A percentile compares a stretch with the other conserved stretches of the same genome.
These are phyloP conservation scores for Paecilomyces niveus DNA, from an alignment of 2,329 filamentous ascomycete species.

Conservation along the genomic window DNA sequence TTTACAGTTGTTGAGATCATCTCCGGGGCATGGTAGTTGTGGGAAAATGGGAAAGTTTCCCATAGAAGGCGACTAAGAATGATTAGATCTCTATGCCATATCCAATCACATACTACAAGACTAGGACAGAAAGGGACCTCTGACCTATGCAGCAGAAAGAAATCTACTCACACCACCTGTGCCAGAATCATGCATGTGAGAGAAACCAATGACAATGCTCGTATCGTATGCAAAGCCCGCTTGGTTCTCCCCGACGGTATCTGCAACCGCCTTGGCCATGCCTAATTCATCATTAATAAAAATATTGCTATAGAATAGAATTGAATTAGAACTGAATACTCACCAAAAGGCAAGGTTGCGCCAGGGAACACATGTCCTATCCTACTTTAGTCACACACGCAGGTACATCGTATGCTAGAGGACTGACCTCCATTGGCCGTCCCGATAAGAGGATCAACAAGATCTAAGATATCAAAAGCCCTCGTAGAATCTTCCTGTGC, in stretches of 20 bases:
- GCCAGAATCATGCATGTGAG: constrained; percentile 47
- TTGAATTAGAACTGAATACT: no score
- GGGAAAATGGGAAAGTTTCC: constrained; percentile 70
- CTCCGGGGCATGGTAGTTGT: constrained; percentile 53
- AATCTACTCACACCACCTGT: constrained; percentile 37
- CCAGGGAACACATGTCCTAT: constrained; percentile 52
- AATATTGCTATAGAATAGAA: neutral
- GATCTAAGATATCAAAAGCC: constrained; percentile 21
- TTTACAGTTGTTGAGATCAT: constrained; percentile 56
- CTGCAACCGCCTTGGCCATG: constrained; percentile 51
- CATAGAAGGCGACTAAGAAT: constrained; percentile 48
- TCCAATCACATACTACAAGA: constrained; percentile 2
- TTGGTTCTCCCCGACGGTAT: constrained; percentile 48
- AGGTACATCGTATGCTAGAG: neutral
- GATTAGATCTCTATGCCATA: constrained; percentile 1
- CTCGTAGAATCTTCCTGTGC: neutral
- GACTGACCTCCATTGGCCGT: constrained; percentile 42
- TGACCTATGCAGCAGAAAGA: neutral
- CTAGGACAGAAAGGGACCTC: neutral
- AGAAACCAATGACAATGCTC: constrained; percentile 45
- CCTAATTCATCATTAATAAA: constrained; percentile 18
- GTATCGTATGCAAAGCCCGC: constrained; percentile 51
- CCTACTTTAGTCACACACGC: neutral
- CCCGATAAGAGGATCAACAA: constrained; percentile 49
- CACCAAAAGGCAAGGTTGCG: constrained; percentile 47